Conservation (phyloP, 148 eudicot genomes). For the Cornus kousa region DNA sequence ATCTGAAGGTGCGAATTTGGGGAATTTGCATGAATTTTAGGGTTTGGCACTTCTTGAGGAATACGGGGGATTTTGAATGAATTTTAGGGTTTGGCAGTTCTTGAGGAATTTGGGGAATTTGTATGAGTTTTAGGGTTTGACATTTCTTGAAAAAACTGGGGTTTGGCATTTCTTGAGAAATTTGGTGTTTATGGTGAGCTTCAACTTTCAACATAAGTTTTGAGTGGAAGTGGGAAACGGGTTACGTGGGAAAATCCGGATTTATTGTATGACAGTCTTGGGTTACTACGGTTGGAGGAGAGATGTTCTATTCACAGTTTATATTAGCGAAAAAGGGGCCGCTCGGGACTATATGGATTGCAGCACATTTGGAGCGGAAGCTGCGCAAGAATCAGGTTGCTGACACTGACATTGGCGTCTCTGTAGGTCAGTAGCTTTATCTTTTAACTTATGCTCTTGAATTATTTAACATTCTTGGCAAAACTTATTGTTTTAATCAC, state of each 20-base stretch:
- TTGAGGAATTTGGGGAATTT: neutral
- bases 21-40: neutral
- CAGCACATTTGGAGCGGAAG: slow-evolving; percentile 94
- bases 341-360: slow-evolving; percentile 91
- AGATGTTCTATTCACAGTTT: slow-evolving; percentile 94
- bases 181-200: neutral
- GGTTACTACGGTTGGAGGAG: slow-evolving; percentile 16
- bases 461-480: neutral
- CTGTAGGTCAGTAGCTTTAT: slow-evolving; percentile 64
- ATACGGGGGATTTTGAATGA: neutral
- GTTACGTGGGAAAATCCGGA: neutral
- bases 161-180: neutral
- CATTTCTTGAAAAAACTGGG: neutral
- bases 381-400: slow-evolving; percentile 94
- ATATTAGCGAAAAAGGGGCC: slow-evolving; percentile 97
- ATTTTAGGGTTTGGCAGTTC: neutral
- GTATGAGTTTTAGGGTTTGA: neutral
- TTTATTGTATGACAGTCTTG: slow-evolving; percentile 12
- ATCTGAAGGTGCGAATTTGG: neutral
- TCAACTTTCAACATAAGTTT: neutral
- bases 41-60: neutral
- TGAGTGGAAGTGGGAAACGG: neutral
- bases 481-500: neutral
- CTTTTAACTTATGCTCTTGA: neutral
- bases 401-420: slow-evolving; percentile 87